Evolutionary conservation across 495 filamentous ascomycete genomes (phyloP).

Genomic region (Stereocaulon alpinum): DNA sequence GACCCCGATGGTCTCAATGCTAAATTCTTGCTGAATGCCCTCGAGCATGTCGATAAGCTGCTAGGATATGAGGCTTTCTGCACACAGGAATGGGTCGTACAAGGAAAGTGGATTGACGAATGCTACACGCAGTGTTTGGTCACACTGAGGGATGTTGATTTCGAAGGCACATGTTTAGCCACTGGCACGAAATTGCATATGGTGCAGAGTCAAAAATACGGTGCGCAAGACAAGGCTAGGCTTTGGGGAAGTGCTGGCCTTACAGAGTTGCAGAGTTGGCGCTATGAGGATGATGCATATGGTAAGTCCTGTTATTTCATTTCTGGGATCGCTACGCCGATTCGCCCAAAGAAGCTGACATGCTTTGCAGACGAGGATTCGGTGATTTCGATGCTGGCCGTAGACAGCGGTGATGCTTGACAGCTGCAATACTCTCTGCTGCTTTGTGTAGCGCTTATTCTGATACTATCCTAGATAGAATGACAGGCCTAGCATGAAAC

Average conservation of each 20-base stretch:
- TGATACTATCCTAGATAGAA: neutral
- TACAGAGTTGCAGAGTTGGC: neutral
- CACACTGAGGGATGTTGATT: neutral
- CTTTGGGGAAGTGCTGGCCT: neutral
- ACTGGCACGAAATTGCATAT: neutral
- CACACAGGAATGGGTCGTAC: constrained; percentile 15
- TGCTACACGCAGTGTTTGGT: neutral
- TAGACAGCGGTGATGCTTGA: neutral
- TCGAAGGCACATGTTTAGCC: neutral
- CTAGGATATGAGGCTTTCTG: constrained; percentile 50
- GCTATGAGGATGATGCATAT: neutral
- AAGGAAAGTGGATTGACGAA: neutral
- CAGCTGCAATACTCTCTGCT: neutral
- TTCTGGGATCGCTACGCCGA: too few relatives aligned
- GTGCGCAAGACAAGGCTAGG: neutral
- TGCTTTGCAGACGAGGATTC: neutral
- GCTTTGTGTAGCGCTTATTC: neutral
- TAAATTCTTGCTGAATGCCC: constrained; percentile 58
- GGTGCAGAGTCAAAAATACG: neutral
- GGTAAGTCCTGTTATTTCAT: neutral
- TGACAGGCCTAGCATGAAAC: neutral
- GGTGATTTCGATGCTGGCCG: neutral
- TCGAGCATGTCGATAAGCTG: constrained; percentile 56
- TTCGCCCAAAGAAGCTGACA: neutral
- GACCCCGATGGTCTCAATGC: constrained; percentile 53